Evolutionary conservation across 2,329 filamentous ascomycete species (phyloP).

Genomic region (Neospermospora avenae): DNA sequence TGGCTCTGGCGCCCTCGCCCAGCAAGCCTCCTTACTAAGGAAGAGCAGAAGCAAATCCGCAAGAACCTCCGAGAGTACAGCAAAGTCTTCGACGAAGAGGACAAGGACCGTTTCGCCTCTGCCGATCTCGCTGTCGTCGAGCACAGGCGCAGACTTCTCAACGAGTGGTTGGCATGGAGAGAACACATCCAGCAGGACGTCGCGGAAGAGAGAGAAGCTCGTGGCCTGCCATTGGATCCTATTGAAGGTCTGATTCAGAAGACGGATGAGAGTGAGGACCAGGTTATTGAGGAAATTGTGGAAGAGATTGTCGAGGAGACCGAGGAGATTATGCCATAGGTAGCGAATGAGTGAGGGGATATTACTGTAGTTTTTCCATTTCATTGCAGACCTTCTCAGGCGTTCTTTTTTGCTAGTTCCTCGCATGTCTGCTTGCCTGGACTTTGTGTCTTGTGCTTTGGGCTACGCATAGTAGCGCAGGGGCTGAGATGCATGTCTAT

Average conservation of each 20-base stretch:
- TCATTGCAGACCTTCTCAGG: constrained; percentile 3
- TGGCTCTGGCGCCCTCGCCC: constrained; percentile 92
- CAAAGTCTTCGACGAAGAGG: constrained; percentile 91
- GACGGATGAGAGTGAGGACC: constrained; percentile 62
- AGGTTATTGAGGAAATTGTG: constrained; percentile 83
- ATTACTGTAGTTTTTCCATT: constrained; percentile 10
- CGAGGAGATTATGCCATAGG: constrained; percentile 63
- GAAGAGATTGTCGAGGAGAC: constrained; percentile 79
- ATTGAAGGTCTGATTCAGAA: constrained; percentile 59
- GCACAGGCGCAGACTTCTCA: constrained; percentile 73
- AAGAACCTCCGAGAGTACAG: constrained; percentile 98
- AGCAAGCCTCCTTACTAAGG: constrained; percentile 85
- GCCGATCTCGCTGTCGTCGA: constrained; percentile 94
- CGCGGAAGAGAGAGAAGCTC: constrained; percentile 63
- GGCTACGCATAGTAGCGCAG: not conserved
- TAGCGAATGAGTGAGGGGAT: constrained; percentile 11
- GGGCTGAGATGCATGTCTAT: not conserved
- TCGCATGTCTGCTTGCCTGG: not conserved
- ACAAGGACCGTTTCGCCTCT: constrained; percentile 87
- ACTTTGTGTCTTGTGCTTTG: not conserved
- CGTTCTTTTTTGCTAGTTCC: constrained; percentile 1
- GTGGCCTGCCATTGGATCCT: constrained; percentile 64
- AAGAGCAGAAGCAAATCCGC: constrained; percentile 96
- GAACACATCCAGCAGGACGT: constrained; percentile 69
- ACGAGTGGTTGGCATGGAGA: constrained; percentile 88